Percentiles rank a stretch among this genome's conserved stretches.
Conservation (phyloP, 164 flowering plant genomes). For the Aristolochia californica region DNA sequence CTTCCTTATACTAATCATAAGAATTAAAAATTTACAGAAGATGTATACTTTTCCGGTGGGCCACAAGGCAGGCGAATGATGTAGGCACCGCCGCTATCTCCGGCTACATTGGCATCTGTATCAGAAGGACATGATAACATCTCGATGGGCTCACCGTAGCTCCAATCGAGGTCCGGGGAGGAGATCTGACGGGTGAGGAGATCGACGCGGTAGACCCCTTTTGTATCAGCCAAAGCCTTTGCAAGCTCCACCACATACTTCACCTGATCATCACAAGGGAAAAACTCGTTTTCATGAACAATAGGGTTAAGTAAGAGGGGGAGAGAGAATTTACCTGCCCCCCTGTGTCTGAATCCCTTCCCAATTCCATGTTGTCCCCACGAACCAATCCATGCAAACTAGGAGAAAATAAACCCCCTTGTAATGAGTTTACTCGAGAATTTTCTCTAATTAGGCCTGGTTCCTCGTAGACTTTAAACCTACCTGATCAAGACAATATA, state of each 20-base stretch:
- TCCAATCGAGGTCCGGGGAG: slow-evolving; percentile 57
- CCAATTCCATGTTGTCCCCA: slow-evolving; percentile 90
- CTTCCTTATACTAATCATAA: background rate
- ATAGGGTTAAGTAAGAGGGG: no score
- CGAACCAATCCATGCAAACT: slow-evolving; percentile 84
- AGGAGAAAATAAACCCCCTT: background rate
- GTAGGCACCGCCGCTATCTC: slow-evolving; percentile 47
- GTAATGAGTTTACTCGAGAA: no score
- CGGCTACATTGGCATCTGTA: slow-evolving; percentile 20
- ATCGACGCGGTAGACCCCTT: slow-evolving; percentile 67
- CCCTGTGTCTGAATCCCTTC: slow-evolving; percentile 89
- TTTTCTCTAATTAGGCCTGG: no score
- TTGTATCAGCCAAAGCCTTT: slow-evolving; percentile 54
- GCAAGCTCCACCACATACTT: slow-evolving; percentile 85
- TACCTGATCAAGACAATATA: slow-evolving; percentile 78
- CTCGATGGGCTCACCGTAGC: slow-evolving; percentile 76
- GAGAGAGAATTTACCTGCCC: no score
- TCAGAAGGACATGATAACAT: slow-evolving; percentile 55
- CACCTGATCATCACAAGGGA: slow-evolving; percentile 31
- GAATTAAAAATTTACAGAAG: background rate
- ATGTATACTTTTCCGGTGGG: slow-evolving; percentile 21
- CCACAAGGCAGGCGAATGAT: slow-evolving; percentile 77
- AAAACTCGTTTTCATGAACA: no score
- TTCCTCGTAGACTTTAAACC: no score
- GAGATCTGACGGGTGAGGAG: slow-evolving; percentile 69